These are phyloP conservation scores for Plasmopara viticola DNA, from an alignment of 352 stramenopile genomes.

Conservation along the genomic window DNA sequence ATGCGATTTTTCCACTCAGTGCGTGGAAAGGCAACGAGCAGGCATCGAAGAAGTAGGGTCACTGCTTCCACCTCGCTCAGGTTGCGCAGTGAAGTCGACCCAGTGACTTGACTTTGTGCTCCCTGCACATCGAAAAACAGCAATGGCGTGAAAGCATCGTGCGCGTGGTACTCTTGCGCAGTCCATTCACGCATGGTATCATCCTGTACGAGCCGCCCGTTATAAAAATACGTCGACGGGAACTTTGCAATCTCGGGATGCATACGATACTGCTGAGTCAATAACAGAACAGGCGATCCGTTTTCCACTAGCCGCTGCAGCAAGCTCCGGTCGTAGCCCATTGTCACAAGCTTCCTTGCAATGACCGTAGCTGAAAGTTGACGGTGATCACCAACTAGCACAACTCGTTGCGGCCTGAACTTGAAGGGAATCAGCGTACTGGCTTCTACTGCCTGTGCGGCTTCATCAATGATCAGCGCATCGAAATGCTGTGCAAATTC, in stretches of 20 bases:
- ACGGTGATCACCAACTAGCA: slow-evolving; percentile 93
- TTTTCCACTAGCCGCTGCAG: slow-evolving; percentile 94
- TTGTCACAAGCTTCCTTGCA: slow-evolving; percentile 74
- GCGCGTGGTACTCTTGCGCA: slow-evolving; percentile 48
- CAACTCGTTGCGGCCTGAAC: slow-evolving; percentile 71
- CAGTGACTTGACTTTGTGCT: slow-evolving; percentile 61
- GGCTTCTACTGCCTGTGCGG: slow-evolving; percentile 94
- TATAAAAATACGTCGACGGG: slow-evolving; percentile 93
- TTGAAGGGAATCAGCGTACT: slow-evolving; percentile 96
- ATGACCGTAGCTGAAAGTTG: slow-evolving; percentile 98
- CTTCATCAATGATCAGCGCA: slow-evolving; percentile 96
- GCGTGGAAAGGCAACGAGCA: slow-evolving; percentile 69
- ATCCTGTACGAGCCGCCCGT: slow-evolving; percentile 82
- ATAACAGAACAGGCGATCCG: slow-evolving; percentile 69
- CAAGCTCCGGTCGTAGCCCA: slow-evolving; percentile 90
- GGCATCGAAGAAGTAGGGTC: slow-evolving; percentile 86
- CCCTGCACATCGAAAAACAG: slow-evolving; percentile 62
- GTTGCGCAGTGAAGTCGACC: slow-evolving; percentile 73
- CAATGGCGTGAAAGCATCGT: slow-evolving; percentile 47
- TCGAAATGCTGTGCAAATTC: slow-evolving; percentile 93
- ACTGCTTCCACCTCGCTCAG: slow-evolving; percentile 75
- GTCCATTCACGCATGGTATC: slow-evolving; percentile 77
- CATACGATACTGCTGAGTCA: slow-evolving; percentile 98
- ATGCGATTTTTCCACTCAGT: slow-evolving; percentile 88
- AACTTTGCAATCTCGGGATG: slow-evolving; percentile 93